phyloP scores from a whole-genome alignment of 345 rosid genomes.

The Citrus australasica region DNA sequence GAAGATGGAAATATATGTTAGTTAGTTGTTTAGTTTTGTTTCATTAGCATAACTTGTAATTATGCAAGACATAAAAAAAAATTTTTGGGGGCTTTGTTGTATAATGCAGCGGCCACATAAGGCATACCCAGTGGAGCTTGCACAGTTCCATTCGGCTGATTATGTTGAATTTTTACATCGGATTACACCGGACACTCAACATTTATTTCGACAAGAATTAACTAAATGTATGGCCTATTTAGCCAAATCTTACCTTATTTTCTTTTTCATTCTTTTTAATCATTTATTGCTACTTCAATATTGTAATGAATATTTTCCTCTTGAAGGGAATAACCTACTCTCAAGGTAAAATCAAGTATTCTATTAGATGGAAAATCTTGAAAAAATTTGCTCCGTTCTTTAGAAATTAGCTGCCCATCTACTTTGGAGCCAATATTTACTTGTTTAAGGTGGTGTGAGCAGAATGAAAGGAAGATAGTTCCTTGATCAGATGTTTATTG shows the following conservation, averaged over 20 bases:
- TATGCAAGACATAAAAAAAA: not conserved
- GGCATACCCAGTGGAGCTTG: constrained; percentile 95
- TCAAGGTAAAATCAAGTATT: not conserved
- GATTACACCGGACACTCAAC: constrained; percentile 69
- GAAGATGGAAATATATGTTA: constrained; percentile 93
- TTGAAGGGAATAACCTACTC: not conserved
- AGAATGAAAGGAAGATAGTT: not conserved
- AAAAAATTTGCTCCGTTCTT: not conserved
- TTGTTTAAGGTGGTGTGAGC: not conserved
- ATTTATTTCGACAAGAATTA: constrained; percentile 56
- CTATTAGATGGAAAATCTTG: not conserved
- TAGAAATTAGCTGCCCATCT: not conserved
- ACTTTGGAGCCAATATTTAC: not conserved
- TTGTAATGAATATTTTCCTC: not conserved
- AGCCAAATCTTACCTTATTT: not conserved
- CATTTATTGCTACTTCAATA: not conserved
- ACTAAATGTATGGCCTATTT: constrained; percentile 49
- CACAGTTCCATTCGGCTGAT: constrained; percentile 93
- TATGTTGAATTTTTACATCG: constrained; percentile 93
- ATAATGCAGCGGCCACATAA: constrained; percentile 89
- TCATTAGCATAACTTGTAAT: not conserved
- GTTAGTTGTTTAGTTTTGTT: constrained; percentile 20
- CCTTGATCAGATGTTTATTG: not conserved
- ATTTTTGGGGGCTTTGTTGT: constrained; percentile 6
- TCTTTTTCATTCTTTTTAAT: not conserved